Evolutionary conservation across 1,139 yeast genomes (phyloP), one percentile per base, ranked within the genome.

Genomic region (Kazachstania sp.): DNA sequence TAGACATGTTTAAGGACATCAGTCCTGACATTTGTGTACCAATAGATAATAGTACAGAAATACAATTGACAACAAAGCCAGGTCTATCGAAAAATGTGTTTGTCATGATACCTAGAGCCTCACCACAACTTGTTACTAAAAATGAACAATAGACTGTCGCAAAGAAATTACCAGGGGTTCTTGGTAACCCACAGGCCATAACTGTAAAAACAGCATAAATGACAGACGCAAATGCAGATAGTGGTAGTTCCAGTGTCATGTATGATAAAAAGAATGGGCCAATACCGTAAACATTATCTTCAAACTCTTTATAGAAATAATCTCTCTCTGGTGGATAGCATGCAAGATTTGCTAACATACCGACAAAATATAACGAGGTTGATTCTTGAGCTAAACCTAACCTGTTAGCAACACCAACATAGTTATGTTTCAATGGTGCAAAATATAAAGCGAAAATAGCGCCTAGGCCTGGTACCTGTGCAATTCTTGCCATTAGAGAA

Each of bases 21-120:
- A 90, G 71, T n/a, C 95, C 96, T 3, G 87, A 86, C 94, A 86
- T 84, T 56, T 83, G 78, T 16, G 83, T 76, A 7, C 90, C 92
- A 49, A 86, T 68, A 3, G 85, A 75, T 44, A 84, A 66, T 31
- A 83, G 60, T 9, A 79, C 75, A 0, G 88, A 74, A 42, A 86
- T 75, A 5, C 86, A 66, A 58, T 84, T 86, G 23, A 85, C 78
- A 0, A 94, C 95, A 55, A 86, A 74, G 0, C 95, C 95, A 46
- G 86, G 76, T 60, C 86, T 90, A 48, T 73, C 71, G 57, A 86
- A 81, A 0, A 83, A 56, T n/a, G 90, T 79, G 59, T 85, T 85
- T 52, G 86, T 81, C 43, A 83, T 71, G 7, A 86, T 83, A 0
- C 95, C 95, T 40, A 86, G 69, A 1, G 92, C 82, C 61, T 87